Conservation (phyloP, 164 flowering plant species). For the Nymphaea colorata region DNA sequence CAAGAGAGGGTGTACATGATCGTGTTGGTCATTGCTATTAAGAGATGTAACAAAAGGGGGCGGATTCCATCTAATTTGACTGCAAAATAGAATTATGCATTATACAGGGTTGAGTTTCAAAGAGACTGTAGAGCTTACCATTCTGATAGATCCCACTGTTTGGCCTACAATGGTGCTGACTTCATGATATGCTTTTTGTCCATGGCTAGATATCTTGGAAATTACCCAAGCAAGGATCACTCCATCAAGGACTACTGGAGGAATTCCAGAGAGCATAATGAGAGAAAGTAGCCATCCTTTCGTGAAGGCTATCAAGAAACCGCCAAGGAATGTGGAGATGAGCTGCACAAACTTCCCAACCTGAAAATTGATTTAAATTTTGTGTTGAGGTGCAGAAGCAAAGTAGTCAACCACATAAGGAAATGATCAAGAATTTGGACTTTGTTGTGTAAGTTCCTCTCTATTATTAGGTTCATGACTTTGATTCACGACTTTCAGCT, state of each 20-base stretch:
- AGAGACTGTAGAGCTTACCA: conserved; percentile 10
- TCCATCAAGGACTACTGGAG: conserved; percentile 13
- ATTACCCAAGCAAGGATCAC: conserved; percentile 12
- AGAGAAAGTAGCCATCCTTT: conserved; percentile 17
- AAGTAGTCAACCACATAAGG: too few relatives aligned
- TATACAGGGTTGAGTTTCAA: too few relatives aligned
- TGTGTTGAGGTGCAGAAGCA: too few relatives aligned
- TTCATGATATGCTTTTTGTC: conserved; percentile 23
- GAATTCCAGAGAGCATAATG: conserved; percentile 15
- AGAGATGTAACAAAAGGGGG: too few relatives aligned
- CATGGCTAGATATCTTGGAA: conserved; percentile 18
- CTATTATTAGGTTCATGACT: too few relatives aligned
- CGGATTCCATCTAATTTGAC: too few relatives aligned
- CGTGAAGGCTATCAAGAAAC: conserved; percentile 11
- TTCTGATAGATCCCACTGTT: conserved; percentile 26
- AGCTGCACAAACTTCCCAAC: conserved; percentile 23
- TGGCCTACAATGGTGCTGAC: conserved; percentile 27
- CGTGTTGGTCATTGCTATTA: too few relatives aligned
- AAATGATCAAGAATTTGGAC: too few relatives aligned
- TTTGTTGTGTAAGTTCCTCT: too few relatives aligned
- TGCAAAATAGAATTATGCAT: too few relatives aligned
- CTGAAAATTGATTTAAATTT: conserved; percentile 3
- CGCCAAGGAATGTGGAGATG: conserved; percentile 12
- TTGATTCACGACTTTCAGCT: too few relatives aligned
- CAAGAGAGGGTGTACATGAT: too few relatives aligned